Percentiles rank a stretch among this genome's conserved stretches.
Evolutionary conservation across 441 rosid species (phyloP).

Genomic region (Euphorbia neoarborescens): DNA sequence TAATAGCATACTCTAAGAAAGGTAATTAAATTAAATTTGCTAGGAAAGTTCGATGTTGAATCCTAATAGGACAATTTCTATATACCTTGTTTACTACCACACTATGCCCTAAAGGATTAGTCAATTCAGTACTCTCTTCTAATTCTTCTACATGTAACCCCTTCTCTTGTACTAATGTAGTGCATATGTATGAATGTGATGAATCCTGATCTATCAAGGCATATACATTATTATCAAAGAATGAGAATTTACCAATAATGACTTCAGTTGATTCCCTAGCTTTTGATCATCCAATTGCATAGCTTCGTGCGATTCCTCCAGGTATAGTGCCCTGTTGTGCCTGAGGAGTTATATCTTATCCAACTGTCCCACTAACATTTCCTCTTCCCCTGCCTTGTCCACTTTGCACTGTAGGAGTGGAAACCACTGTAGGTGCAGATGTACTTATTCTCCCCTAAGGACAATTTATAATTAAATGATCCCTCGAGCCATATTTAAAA

Average conservation of each 20-base stretch:
- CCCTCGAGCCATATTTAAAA: background rate
- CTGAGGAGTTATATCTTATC: background rate
- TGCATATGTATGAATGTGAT: too few relatives aligned
- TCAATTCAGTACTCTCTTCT: too few relatives aligned
- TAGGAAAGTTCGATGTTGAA: too few relatives aligned
- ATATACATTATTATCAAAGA: background rate
- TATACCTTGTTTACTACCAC: too few relatives aligned
- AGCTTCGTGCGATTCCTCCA: background rate
- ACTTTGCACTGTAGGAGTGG: background rate
- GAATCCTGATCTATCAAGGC: background rate
- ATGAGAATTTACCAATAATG: background rate
- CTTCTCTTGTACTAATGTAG: too few relatives aligned
- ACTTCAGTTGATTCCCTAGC: background rate
- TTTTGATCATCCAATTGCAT: background rate
- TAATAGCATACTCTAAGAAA: too few relatives aligned
- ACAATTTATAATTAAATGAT: too few relatives aligned
- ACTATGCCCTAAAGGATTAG: too few relatives aligned
- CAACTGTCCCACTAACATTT: background rate
- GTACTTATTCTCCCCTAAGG: background rate
- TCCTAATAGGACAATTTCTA: too few relatives aligned
- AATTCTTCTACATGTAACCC: too few relatives aligned
- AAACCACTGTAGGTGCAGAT: background rate
- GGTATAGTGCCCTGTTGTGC: background rate
- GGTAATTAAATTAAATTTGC: too few relatives aligned
- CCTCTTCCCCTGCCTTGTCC: background rate